Percentiles rank a stretch among this genome's conserved stretches.
phyloP scores from a whole-genome alignment of 2,329 filamentous ascomycete species.

The Pseudogymnoascus sp. region DNA sequence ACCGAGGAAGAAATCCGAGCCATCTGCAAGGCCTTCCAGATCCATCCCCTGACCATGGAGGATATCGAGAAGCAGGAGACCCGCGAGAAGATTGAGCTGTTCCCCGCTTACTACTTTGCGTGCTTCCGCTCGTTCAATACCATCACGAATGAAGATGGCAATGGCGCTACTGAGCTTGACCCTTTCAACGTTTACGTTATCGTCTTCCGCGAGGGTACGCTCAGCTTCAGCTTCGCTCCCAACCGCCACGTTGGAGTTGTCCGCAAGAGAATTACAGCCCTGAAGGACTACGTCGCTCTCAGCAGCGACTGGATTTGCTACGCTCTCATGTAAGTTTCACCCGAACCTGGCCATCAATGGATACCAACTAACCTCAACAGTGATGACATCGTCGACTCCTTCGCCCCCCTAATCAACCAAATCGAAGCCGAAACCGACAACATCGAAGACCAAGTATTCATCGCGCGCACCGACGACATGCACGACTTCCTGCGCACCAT shows the following conservation, averaged over 20 bases:
- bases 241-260: conserved; percentile 86
- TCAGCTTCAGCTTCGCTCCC: conserved; percentile 88
- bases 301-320: conserved; percentile 99
- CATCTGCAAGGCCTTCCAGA: conserved; percentile 88
- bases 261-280: conserved; percentile 78
- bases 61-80: conserved; percentile 94
- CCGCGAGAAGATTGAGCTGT: conserved; percentile 96
- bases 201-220: conserved; percentile 87
- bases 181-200: conserved; percentile 96
- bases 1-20: conserved; percentile 80
- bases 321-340: conserved; percentile 69
- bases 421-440: conserved; percentile 83
- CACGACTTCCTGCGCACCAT: conserved; percentile 80
- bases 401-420: conserved; percentile 79
- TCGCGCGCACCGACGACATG: conserved; percentile 83
- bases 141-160: conserved; percentile 63
- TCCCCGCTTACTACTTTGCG: conserved; percentile 96
- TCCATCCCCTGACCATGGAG: conserved; percentile 91
- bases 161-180: conserved; percentile 65
- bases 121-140: conserved; percentile 85
- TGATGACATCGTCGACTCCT: conserved; percentile 95
- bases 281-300: conserved; percentile 90
- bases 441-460: conserved; percentile 93
- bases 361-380: conserved; percentile 32
- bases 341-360: not conserved